These are phyloP conservation scores for Fusarium coffeatum DNA, from an alignment of 2,329 filamentous ascomycete genomes.

Conservation along the genomic window DNA sequence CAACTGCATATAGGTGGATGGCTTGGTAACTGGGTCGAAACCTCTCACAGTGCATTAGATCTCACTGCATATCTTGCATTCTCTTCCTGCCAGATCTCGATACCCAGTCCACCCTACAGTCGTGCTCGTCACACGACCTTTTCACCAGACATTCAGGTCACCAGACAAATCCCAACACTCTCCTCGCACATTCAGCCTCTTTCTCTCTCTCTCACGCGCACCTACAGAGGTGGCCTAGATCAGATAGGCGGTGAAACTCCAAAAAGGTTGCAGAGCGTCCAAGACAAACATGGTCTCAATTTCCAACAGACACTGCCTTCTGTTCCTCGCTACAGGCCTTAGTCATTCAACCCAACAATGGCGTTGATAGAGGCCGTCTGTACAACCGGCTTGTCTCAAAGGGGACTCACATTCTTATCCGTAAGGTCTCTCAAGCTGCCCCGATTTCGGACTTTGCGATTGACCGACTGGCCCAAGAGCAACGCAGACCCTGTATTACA, in stretches of 20 bases:
- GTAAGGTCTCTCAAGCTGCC: conserved; percentile 8
- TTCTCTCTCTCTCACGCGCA: neutral
- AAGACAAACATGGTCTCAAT: neutral
- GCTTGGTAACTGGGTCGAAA: neutral
- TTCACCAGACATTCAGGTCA: neutral
- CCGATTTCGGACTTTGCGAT: conserved; percentile 9
- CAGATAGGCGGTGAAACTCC: neutral
- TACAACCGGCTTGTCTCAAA: conserved; percentile 18
- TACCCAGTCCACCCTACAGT: neutral
- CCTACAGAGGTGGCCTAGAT: neutral
- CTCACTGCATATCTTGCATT: conserved; percentile 27
- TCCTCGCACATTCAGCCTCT: neutral
- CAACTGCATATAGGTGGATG: neutral
- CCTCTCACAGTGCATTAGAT: neutral
- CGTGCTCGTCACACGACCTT: conserved; percentile 12
- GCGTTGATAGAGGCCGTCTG: neutral
- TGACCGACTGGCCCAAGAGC: conserved; percentile 8
- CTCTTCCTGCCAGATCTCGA: conserved; percentile 27
- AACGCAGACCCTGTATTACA: conserved; percentile 20
- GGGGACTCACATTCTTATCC: neutral
- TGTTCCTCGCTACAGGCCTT: neutral
- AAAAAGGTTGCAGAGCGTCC: neutral
- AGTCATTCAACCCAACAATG: neutral
- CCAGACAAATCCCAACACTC: neutral
- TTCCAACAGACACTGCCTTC: neutral